Evolutionary conservation across 768 basidiomycete species (phyloP).

Genomic region (Mycena chlorophos): DNA sequence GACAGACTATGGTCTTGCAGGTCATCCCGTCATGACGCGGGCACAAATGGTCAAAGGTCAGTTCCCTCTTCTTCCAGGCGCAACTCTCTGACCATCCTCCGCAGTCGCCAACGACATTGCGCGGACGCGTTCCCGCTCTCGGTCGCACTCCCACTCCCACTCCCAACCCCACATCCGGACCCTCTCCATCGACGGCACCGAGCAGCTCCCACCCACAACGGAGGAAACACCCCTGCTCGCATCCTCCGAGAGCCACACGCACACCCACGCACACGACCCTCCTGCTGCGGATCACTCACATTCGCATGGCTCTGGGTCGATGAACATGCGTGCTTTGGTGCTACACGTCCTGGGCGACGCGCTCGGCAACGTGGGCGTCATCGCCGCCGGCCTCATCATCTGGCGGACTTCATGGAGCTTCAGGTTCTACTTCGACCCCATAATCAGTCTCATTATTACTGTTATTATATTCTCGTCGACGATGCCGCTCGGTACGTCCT

Average conservation of each 20-base stretch:
- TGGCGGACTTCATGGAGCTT: constrained; percentile 84
- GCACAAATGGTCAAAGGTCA: constrained; percentile 31
- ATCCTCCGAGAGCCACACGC: constrained; percentile 8
- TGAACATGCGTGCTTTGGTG: constrained; percentile 98
- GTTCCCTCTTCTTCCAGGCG: constrained; percentile 57
- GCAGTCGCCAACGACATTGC: constrained; percentile 84
- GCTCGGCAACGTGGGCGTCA: constrained; percentile 96
- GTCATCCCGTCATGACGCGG: constrained; percentile 18
- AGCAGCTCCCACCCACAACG: constrained; percentile 15
- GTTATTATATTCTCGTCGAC: constrained; percentile 96
- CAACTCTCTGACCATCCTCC: constrained; percentile 63
- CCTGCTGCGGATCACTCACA: constrained; percentile 35
- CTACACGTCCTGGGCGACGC: constrained; percentile 97
- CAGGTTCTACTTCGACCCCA: constrained; percentile 91
- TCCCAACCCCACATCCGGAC: constrained; percentile 24
- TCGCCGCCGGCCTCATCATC: constrained; percentile 91
- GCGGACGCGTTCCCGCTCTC: constrained; percentile 50
- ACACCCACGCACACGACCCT: constrained; percentile 21
- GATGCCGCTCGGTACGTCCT: constrained; percentile 73
- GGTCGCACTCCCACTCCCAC: constrained; percentile 21
- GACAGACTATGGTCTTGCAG: constrained; percentile 5
- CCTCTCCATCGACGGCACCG: constrained; percentile 22
- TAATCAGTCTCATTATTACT: constrained; percentile 92
- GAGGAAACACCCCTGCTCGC: constrained; percentile 51
- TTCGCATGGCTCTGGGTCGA: constrained; percentile 60